Conservation (phyloP, 2,329 filamentous ascomycete genomes). For the Penicillium sp. region DNA sequence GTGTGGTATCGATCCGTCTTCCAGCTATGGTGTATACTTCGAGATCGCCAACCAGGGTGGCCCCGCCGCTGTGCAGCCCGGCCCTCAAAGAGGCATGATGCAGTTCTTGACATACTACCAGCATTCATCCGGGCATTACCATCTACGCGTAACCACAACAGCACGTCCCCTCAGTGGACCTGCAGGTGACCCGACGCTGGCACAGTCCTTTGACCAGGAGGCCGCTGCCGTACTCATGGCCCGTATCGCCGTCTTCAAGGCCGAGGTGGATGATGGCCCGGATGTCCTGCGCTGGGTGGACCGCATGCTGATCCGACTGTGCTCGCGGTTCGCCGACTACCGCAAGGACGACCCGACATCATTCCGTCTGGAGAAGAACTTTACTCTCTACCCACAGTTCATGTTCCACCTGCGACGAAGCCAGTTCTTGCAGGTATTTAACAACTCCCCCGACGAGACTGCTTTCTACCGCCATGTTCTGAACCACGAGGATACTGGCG, state of each 20-base stretch:
- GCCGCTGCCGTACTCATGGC: constrained; percentile 97
- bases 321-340: constrained; percentile 95
- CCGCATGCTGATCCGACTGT: constrained; percentile 94
- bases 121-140: constrained; percentile 93
- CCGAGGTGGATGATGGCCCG: constrained; percentile 96
- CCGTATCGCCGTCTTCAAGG: constrained; percentile 98
- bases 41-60: constrained; percentile 94
- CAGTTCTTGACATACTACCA: constrained; percentile 99
- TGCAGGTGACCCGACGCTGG: constrained; percentile 88
- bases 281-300: constrained; percentile 98
- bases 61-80: constrained; percentile 77
- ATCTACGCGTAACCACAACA: constrained; percentile 92
- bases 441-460: constrained; percentile 98
- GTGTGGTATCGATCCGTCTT: constrained; percentile 92
- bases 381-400: constrained; percentile 97
- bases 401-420: constrained; percentile 98
- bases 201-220: constrained; percentile 97
- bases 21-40: constrained; percentile 95
- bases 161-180: constrained; percentile 88
- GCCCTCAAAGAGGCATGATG: constrained; percentile 89
- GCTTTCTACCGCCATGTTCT: constrained; percentile 98
- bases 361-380: constrained; percentile 97
- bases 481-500: constrained; percentile 94
- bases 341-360: constrained; percentile 97
- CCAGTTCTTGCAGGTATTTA: constrained; percentile 98